Percentiles rank a stretch among this genome's conserved stretches.
Evolutionary conservation across 345 rosid genomes (phyloP).

Genomic region (Microcos paniculata): DNA sequence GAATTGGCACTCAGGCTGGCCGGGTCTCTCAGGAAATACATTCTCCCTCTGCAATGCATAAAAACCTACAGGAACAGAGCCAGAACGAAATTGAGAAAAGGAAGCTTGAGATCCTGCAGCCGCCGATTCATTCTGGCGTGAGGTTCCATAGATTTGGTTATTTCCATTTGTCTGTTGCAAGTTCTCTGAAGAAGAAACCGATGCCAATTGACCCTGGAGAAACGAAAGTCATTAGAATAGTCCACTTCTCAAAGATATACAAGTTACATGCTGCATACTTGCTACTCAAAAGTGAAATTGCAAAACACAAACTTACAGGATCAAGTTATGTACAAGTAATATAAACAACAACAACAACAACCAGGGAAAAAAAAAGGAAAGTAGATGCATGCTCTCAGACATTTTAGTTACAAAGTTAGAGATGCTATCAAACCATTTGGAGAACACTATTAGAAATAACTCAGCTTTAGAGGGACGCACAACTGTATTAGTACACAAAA

Average conservation of each 20-base stretch:
- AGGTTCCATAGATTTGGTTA: slow-evolving; percentile 55
- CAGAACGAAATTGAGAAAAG: slow-evolving; percentile 55
- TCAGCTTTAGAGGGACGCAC: not conserved
- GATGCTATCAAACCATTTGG: not conserved
- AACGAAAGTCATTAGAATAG: slow-evolving; percentile 16
- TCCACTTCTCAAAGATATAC: slow-evolving; percentile 17
- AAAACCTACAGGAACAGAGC: slow-evolving; percentile 67
- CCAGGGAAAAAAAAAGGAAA: too few relatives aligned
- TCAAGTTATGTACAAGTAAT: not conserved
- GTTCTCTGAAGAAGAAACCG: slow-evolving; percentile 85
- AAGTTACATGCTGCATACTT: slow-evolving; percentile 3
- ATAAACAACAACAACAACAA: not conserved
- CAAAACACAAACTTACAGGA: not conserved
- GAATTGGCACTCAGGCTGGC: slow-evolving; percentile 93
- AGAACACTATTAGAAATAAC: not conserved
- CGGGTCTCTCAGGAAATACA: slow-evolving; percentile 96
- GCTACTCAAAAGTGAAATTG: not conserved
- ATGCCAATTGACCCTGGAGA: slow-evolving; percentile 78
- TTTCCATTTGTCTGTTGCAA: slow-evolving; percentile 51
- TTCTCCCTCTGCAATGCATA: slow-evolving; percentile 83
- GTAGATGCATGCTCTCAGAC: not conserved
- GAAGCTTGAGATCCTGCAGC: slow-evolving; percentile 61
- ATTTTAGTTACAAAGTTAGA: not conserved
- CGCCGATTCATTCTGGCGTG: slow-evolving; percentile 58
- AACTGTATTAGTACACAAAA: not conserved